Conservation (phyloP, 306 rosid species). For the Malus domestica region DNA sequence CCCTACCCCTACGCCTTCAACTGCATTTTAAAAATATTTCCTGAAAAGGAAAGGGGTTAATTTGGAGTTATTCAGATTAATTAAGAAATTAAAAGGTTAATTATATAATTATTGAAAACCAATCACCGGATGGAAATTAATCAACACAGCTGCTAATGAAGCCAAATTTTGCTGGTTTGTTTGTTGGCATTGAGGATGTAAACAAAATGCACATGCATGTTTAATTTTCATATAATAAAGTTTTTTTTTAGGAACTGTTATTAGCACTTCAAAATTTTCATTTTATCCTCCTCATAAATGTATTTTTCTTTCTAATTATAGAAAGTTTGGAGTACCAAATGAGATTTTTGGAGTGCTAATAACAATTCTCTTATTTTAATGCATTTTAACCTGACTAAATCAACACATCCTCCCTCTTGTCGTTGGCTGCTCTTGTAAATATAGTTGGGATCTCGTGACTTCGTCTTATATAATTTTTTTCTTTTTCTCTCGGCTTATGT, state of each 20-base stretch:
- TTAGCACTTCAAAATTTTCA: no score
- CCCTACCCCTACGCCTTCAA: slow-evolving; percentile 9
- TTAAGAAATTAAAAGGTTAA: background rate
- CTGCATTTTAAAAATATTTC: slow-evolving; percentile 12
- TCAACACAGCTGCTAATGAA: background rate
- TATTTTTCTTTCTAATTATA: no score
- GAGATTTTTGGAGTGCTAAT: no score
- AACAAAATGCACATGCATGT: background rate
- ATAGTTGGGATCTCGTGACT: no score
- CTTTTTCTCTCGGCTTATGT: no score
- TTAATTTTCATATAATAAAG: background rate
- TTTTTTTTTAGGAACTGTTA: no score
- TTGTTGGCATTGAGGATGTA: background rate
- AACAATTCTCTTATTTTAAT: no score
- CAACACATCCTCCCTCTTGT: background rate
- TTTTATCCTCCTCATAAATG: background rate
- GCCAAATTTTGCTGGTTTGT: background rate
- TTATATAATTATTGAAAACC: no score
- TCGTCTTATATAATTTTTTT: no score
- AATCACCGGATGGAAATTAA: no score
- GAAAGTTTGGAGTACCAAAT: no score
- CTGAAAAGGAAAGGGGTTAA: background rate
- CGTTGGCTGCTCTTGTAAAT: no score
- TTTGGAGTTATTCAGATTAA: slow-evolving; percentile 15
- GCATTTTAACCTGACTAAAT: background rate